Base-by-base conservation (phyloP, 306 rosid genomes). In the Gleditsia sinensis region DNA sequence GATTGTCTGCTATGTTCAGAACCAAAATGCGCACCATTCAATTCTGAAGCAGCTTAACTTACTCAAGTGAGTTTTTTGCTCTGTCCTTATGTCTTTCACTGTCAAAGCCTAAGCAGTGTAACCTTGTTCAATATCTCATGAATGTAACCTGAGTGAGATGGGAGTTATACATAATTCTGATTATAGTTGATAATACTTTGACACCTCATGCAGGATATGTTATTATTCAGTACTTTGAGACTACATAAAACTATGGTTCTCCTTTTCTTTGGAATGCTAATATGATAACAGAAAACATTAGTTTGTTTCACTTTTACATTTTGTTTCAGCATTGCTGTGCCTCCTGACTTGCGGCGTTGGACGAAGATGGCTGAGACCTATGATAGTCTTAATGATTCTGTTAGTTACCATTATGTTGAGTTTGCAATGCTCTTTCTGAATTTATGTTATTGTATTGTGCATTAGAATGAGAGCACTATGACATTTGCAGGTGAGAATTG, bases 341-440 rank as follows among this genome's bases (percentile, higher is more conserved):
- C 90, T 84, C 98, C 99, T 77, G 92, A 88, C 77, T 90, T 94
- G 68, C 79, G 69, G 77, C 89, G 88, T 60, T 94, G 99, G 99
- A 92, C 96, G 20, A 83, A 74, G 86, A 92, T 90, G 97, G 98
- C 97, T 30, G 98, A 91, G 91, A 86, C 89, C 46, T 90, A 84
- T 74, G 99, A 94, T 73, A 88, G 82, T 79, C 86, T 94, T 69
- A 84, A 88, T 24, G 88, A 88, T 78, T 90, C 93, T 74, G 99
- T 94, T 39, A 83, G 97, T 87, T n/a, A 62, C 72, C 48, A 61
- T 71, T 25, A 75, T 69, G 23, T 76, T 60, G n/a, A 8, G 63
- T 37, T 73, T 75, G 68, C 74, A 45, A 25, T 20, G 69, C 17
- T 69, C 43, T 82, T 69, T 28, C 59, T 49, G 43, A 27, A 67